Conservation (phyloP, 208 protist species). For the Tritrichomonas foetus region DNA sequence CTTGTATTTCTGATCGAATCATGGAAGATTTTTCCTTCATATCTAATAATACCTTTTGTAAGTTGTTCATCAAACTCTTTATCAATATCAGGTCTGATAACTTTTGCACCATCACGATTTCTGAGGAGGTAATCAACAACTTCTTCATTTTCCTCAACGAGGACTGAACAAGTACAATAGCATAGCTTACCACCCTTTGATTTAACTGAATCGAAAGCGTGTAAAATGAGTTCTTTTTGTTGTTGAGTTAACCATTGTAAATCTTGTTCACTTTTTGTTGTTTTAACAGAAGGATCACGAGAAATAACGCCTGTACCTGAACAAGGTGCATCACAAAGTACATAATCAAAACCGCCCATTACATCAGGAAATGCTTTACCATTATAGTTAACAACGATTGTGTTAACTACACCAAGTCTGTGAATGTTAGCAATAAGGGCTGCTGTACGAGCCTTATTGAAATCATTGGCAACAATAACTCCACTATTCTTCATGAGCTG, state of each 20-base stretch:
- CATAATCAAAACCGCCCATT: constrained; percentile 67
- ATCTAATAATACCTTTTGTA: constrained; percentile 51
- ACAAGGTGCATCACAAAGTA: constrained; percentile 97
- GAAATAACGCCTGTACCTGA: constrained; percentile 95
- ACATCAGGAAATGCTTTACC: constrained; percentile 24
- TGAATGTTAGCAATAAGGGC: constrained; percentile 91
- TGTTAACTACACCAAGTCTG: constrained; percentile 82
- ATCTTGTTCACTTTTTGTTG: constrained; percentile 66
- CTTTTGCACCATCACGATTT: constrained; percentile 63
- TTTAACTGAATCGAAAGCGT: constrained; percentile 88
- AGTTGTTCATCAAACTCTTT: constrained; percentile 56
- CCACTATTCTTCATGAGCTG: constrained; percentile 95
- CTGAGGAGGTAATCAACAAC: constrained; percentile 90
- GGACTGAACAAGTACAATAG: constrained; percentile 94
- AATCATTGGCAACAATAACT: constrained; percentile 93
- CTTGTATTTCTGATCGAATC: background rate
- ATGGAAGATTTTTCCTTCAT: constrained; percentile 39
- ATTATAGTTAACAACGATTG: constrained; percentile 52
- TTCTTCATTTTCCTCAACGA: constrained; percentile 94
- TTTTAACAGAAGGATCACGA: constrained; percentile 89
- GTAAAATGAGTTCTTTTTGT: constrained; percentile 90
- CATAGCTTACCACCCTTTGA: constrained; percentile 83
- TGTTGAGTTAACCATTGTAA: constrained; percentile 72
- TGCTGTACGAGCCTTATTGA: constrained; percentile 79
- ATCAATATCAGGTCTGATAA: background rate